A percentile compares a stretch with the other conserved stretches of the same genome.
phyloP scores from a whole-genome alignment of 23 red algal species.

The Gracilaria domingensis region DNA sequence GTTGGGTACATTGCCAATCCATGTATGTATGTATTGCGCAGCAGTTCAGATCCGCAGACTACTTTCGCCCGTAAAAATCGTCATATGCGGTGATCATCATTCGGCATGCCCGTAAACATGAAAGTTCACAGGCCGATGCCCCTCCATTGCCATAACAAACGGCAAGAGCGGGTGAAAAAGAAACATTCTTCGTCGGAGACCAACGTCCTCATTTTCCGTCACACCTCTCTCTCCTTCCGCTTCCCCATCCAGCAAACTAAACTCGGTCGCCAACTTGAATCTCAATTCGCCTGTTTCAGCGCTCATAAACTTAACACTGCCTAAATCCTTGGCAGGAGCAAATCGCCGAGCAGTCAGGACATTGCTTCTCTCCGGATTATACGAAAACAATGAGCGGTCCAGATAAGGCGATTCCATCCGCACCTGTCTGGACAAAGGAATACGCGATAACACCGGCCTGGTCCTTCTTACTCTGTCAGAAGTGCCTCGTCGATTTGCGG shows the following conservation, averaged over 20 bases:
- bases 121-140: constrained; percentile 62
- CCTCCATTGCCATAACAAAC: constrained; percentile 75
- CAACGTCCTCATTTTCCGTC: neutral
- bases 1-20: too few relatives aligned
- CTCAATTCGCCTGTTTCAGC: constrained; percentile 37
- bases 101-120: constrained; percentile 60
- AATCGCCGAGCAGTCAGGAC: constrained; percentile 70
- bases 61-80: too few relatives aligned
- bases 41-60: too few relatives aligned
- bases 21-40: too few relatives aligned
- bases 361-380: constrained; percentile 48
- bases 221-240: neutral
- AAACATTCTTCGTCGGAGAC: constrained; percentile 55
- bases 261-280: constrained; percentile 64
- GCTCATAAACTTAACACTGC: constrained; percentile 76
- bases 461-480: constrained; percentile 19
- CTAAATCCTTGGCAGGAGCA: constrained; percentile 27
- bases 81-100: neutral
- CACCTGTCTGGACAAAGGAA: constrained; percentile 68
- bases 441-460: constrained; percentile 24
- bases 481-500: neutral
- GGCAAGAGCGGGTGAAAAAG: constrained; percentile 84
- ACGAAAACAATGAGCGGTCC: constrained; percentile 84
- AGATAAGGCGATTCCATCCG: constrained; percentile 72
- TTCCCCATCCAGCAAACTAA: neutral